Conservation (phyloP, 495 filamentous ascomycete species). For the Talaromyces stipitatus region DNA sequence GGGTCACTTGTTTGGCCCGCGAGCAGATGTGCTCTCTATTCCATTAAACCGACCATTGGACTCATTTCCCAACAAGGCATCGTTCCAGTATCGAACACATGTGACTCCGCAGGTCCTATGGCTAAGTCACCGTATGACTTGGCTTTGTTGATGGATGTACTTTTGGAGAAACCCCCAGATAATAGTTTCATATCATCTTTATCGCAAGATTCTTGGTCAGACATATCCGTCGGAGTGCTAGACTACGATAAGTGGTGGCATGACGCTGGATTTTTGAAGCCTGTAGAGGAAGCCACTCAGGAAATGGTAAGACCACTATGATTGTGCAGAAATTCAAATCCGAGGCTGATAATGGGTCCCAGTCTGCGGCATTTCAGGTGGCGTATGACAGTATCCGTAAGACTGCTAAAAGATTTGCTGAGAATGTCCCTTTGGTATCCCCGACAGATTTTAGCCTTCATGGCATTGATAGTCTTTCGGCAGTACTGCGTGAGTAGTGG, state of each 20-base stretch:
- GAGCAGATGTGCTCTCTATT: constrained; percentile 34
- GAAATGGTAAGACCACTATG: background rate
- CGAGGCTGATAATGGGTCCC: too few species aligned
- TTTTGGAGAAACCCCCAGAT: constrained; percentile 9
- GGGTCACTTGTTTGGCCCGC: constrained; percentile 35
- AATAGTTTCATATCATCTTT: constrained; percentile 10
- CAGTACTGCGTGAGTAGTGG: background rate
- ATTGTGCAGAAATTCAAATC: too few species aligned
- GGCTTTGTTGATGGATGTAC: constrained; percentile 15
- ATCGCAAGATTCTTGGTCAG: constrained; percentile 4
- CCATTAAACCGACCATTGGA: constrained; percentile 25
- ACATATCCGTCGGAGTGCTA: constrained; percentile 5
- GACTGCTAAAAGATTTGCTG: background rate
- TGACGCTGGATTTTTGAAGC: constrained; percentile 5
- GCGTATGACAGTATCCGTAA: constrained; percentile 4
- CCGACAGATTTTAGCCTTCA: background rate
- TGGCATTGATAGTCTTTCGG: background rate
- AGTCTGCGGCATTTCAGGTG: too few species aligned
- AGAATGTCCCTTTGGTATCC: background rate
- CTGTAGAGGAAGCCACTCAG: constrained; percentile 1
- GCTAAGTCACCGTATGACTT: constrained; percentile 22
- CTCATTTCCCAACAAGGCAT: constrained; percentile 21
- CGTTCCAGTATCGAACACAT: constrained; percentile 19
- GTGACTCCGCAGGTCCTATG: constrained; percentile 27
- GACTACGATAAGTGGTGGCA: constrained; percentile 5